Evolutionary conservation across 495 filamentous ascomycete species (phyloP), one percentile per base, ranked within the genome.

Genomic region (Platismatia glauca): DNA sequence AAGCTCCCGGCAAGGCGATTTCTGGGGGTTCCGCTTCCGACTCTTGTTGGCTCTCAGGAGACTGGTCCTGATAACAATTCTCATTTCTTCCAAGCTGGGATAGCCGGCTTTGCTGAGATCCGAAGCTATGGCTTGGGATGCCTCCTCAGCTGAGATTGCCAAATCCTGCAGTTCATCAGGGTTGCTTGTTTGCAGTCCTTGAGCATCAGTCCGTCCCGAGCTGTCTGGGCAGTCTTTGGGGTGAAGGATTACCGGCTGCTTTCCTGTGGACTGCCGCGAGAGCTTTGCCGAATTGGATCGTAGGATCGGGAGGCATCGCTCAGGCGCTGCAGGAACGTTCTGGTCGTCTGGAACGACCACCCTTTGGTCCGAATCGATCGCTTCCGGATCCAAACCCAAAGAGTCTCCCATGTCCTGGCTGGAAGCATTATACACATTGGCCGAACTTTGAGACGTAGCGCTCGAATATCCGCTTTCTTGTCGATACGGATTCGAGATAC

Each of bases 61-160:
- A 22, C 43, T 55, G 16, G 29, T 46, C 41, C 58, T 55, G 43
- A 66, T 63, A 3, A 48, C 18, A 16, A 38, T 27, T 24, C 59
- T 16, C 15, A 63, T 24, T 3, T 52, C 34, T 22, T 55, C 56
- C 29, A 35, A 35, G 31, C 29, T 55, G 1, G 4, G 12, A 22
- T 18, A 34, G 20, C 9, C 11, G n/a, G 33, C 56, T 16, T 27
- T 48, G 43, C 33, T 34, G 24, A 63, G 58, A 50, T 48, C 29
- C 33, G 56, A 66, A 66, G 57, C 37, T 38, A 66, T 33, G 34
- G 46, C 27, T 33, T 60, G 39, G 24, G 31, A 58, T 34, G 52
- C 35, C 22, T 63, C 60, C 11, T 62, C 43, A 33, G 57, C 33
- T 61, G 41, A 18, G 11, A 55, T 27, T 16, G 11, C 50, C 41